These are phyloP conservation scores for Protomyces gravidus DNA, from an alignment of 1,139 yeast species.

Conservation along the genomic window DNA sequence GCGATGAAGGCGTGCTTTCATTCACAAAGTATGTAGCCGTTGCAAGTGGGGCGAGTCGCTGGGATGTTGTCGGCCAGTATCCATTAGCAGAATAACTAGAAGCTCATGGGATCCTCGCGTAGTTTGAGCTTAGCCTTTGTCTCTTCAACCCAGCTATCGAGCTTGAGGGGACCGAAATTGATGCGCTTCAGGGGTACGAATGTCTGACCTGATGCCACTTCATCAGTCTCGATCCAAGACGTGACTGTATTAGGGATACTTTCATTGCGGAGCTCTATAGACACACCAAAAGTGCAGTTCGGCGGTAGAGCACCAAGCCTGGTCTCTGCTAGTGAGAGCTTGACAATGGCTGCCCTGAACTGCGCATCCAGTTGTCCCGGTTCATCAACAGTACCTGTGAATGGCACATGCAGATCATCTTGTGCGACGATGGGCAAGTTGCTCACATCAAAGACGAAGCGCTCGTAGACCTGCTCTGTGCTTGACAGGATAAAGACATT, in stretches of 20 bases:
- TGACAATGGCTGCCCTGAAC: conserved; percentile 38
- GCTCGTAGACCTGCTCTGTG: conserved; percentile 37
- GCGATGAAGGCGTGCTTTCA: conserved; percentile 80
- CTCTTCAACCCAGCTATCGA: conserved; percentile 38
- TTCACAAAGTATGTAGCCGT: conserved; percentile 88
- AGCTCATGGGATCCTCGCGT: not conserved
- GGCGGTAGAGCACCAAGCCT: conserved; percentile 36
- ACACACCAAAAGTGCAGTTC: conserved; percentile 34
- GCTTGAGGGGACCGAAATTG: conserved; percentile 39
- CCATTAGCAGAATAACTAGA: not conserved
- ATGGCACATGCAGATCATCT: conserved; percentile 32
- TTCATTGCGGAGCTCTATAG: conserved; percentile 23
- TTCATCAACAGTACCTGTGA: conserved; percentile 4
- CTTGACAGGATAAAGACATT: conserved; percentile 38
- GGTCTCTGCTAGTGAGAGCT: conserved; percentile 34
- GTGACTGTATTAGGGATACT: conserved; percentile 2
- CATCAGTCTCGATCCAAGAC: conserved; percentile 36
- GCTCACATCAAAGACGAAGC: conserved; percentile 40
- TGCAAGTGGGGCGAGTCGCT: conserved; percentile 83
- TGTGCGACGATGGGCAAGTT: conserved; percentile 36
- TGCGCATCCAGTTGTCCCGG: conserved; percentile 32
- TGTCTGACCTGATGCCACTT: conserved; percentile 24
- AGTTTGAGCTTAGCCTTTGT: conserved; percentile 34
- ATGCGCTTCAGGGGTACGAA: conserved; percentile 39
- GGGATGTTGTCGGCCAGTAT: conserved; percentile 77